phyloP scores from a whole-genome alignment of 2,329 filamentous ascomycete species.

The Epichloe hybrida region DNA sequence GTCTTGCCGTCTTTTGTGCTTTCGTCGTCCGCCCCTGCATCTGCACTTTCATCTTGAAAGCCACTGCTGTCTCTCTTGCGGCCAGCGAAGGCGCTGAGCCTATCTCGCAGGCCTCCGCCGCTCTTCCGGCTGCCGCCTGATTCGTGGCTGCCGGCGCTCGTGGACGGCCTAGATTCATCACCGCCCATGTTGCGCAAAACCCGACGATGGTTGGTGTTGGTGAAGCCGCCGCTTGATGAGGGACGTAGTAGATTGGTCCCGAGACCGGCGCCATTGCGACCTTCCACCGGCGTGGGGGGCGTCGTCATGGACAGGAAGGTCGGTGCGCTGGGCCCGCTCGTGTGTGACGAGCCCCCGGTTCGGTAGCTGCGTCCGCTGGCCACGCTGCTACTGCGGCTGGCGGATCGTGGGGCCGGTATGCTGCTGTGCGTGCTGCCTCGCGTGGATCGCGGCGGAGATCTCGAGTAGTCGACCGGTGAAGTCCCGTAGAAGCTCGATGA shows the following conservation, averaged over 20 bases:
- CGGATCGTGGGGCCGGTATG: conserved; percentile 29
- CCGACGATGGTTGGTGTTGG: conserved; percentile 9
- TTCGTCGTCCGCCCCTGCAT: conserved; percentile 11
- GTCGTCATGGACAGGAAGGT: conserved; percentile 32
- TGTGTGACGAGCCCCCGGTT: conserved; percentile 17
- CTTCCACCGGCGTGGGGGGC: conserved; percentile 30
- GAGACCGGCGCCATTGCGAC: conserved; percentile 11
- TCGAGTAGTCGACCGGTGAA: conserved; percentile 43
- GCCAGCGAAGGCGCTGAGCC: conserved; percentile 21
- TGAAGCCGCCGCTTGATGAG: conserved; percentile 18
- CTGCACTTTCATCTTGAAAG: conserved; percentile 8
- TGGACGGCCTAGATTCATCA: conserved; percentile 16
- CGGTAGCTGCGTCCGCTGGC: conserved; percentile 32
- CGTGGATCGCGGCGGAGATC: conserved; percentile 42
- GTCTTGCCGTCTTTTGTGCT: conserved; percentile 4
- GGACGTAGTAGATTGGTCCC: conserved; percentile 20
- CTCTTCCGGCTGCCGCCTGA: conserved; percentile 15
- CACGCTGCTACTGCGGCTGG: conserved; percentile 40
- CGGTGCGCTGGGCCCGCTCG: conserved; percentile 18
- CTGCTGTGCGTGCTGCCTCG: conserved; percentile 35
- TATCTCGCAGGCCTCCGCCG: conserved; percentile 21
- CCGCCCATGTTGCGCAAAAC: conserved; percentile 7
- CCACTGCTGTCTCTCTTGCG: conserved; percentile 13
- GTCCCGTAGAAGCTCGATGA: conserved; percentile 40
- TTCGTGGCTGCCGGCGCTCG: conserved; percentile 18